Evolutionary conservation across 257 asterid genomes (phyloP), one percentile per base, ranked within the genome.

Genomic region (Nyctanthes arbortristis): DNA sequence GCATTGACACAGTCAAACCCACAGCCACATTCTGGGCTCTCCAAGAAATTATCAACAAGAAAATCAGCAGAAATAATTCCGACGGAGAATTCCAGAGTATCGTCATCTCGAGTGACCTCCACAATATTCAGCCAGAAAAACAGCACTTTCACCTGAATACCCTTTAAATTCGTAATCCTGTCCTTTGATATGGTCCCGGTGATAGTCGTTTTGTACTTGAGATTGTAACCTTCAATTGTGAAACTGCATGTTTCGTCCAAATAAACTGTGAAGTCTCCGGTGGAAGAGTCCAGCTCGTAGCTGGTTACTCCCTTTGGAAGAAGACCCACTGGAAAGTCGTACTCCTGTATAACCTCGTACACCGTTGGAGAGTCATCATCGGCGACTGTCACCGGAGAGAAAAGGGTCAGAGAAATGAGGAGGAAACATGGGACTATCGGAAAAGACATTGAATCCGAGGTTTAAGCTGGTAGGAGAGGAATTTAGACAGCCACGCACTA

Each of bases 21-120:
- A 67, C 91, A 88, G 0, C 97, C 98, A 40, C 98, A 93, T 70
- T 78, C 87, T 32, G 97, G 98, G 13, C 87, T 69, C 79, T 87
- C 96, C 12, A 58, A 43, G 37, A 93, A 93, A 4, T 67, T 87
- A 5, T 85, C 85, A 66, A 83, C 45, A 33, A 80, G 74, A 27
- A 90, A 93, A 72, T 47, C 70, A 4, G 91, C 95, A 10, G 97
- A 90, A 18, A 73, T 70, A 14, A 93, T 73, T 14, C 98, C 98
- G 20, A 93, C 89, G 11, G 97, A 90, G 28, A 93, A 77, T 0
- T 79, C 81, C 18, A 90, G 27, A 0, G 77, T 83, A 30, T 76
- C 77, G 16, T 73, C 87, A 10, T 76, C 84, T 4, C 62, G 66
- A 1, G 62, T 70, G 43, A 93, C 96, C 74, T 87, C 90, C 10